Evolutionary conservation across 2,329 filamentous ascomycete species (phyloP).

Genomic region (Diaporthe nobilis): DNA sequence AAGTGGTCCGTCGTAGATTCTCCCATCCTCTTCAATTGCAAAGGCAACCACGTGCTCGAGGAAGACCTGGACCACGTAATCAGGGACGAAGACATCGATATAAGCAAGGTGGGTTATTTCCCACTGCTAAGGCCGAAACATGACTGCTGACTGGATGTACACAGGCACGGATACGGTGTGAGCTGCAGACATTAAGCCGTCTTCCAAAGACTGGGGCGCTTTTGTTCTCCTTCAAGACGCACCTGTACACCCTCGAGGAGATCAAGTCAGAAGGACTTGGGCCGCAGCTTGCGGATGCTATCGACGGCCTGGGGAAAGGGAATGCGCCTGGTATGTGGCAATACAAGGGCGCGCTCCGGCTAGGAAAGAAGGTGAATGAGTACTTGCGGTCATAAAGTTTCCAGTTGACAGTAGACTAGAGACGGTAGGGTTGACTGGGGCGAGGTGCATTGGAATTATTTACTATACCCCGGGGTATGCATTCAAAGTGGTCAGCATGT

Average conservation of each 20-base stretch:
- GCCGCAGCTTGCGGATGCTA: slow-evolving; percentile 62
- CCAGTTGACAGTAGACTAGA: not conserved
- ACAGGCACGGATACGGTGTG: slow-evolving; percentile 59
- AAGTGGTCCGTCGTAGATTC: slow-evolving; percentile 66
- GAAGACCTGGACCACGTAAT: slow-evolving; percentile 49
- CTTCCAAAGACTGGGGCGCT: slow-evolving; percentile 62
- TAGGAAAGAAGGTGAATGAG: slow-evolving; percentile 62
- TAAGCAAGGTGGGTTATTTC: slow-evolving; percentile 51
- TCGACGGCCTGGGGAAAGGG: slow-evolving; percentile 64
- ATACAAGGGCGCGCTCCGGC: slow-evolving; percentile 65
- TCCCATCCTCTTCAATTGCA: slow-evolving; percentile 56
- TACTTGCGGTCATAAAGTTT: slow-evolving; percentile 56
- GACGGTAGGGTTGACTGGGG: not conserved
- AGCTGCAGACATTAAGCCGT: slow-evolving; percentile 66
- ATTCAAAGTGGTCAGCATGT: no score
- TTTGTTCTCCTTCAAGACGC: slow-evolving; percentile 71
- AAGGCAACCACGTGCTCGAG: slow-evolving; percentile 54
- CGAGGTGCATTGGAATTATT: not conserved
- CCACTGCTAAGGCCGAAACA: no score
- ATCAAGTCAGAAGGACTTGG: slow-evolving; percentile 66
- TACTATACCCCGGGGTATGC: not conserved
- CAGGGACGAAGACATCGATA: slow-evolving; percentile 55
- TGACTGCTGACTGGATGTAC: not conserved
- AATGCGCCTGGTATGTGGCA: slow-evolving; percentile 68
- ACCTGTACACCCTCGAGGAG: slow-evolving; percentile 62